Percentiles rank a stretch among this genome's conserved stretches.
These are phyloP conservation scores for Saccharomycopsis selenospora DNA, from an alignment of 805 yeast species.

Conservation along the genomic window DNA sequence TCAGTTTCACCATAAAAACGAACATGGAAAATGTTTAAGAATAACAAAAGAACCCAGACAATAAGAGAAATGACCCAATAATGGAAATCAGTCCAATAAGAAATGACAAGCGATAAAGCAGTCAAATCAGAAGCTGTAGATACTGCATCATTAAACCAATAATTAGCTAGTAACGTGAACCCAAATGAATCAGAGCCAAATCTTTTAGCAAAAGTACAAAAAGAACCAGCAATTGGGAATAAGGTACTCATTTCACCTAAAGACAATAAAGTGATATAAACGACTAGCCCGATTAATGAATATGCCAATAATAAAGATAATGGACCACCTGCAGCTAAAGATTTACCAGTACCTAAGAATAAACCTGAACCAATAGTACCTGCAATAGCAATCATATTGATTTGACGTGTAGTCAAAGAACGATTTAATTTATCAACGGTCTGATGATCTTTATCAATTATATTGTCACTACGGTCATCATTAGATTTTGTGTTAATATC, in stretches of 20 bases:
- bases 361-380: constrained; percentile 54
- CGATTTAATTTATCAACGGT: constrained; percentile 16
- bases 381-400: constrained; percentile 59
- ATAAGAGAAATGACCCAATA: constrained; percentile 46
- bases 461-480: not conserved
- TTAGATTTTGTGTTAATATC: not conserved
- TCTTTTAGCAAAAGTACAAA: constrained; percentile 59
- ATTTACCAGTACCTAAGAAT: constrained; percentile 46
- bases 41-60: constrained; percentile 45
- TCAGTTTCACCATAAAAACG: constrained; percentile 57
- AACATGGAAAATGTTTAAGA: constrained; percentile 43
- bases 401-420: constrained; percentile 31
- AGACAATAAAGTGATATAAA: constrained; percentile 50
- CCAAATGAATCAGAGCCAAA: constrained; percentile 65
- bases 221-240: constrained; percentile 57
- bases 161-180: constrained; percentile 64
- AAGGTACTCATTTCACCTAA: constrained; percentile 79
- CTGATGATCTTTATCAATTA: constrained; percentile 1
- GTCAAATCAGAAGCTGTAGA: constrained; percentile 71
- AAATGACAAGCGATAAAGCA: constrained; percentile 46
- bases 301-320: constrained; percentile 46
- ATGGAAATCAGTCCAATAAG: constrained; percentile 56
- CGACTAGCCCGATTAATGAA: constrained; percentile 41
- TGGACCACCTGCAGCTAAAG: constrained; percentile 45
- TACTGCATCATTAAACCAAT: constrained; percentile 74